Evolutionary conservation across 257 asterid genomes (phyloP).

Genomic region (Jacaranda mimosifolia): DNA sequence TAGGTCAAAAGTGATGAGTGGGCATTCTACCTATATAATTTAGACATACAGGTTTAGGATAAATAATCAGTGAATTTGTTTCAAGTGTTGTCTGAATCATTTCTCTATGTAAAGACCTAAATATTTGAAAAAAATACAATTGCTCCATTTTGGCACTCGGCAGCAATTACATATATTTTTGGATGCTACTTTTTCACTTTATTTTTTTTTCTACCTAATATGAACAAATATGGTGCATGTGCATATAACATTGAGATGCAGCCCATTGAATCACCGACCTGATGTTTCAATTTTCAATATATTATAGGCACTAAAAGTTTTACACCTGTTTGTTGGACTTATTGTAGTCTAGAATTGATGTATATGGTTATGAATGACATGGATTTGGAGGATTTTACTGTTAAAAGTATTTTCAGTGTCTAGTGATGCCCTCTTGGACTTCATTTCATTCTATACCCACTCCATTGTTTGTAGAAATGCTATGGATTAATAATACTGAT

Average conservation of each 20-base stretch:
- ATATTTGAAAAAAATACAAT: background rate
- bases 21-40: conserved; percentile 1
- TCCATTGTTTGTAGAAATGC: background rate
- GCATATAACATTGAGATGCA: background rate
- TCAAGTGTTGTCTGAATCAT: background rate
- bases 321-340: background rate
- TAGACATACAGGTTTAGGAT: background rate
- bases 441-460: background rate
- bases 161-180: background rate
- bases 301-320: background rate
- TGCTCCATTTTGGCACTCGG: no score
- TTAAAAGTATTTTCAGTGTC: background rate
- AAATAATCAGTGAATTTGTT: background rate
- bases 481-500: background rate
- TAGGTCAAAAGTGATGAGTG: conserved; percentile 5
- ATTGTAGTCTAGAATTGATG: background rate
- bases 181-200: background rate
- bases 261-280: conserved; percentile 3
- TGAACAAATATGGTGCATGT: background rate
- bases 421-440: background rate
- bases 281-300: background rate
- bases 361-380: background rate
- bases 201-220: background rate
- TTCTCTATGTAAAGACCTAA: background rate
- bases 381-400: background rate